Conservation (phyloP, 2,329 filamentous ascomycete genomes). For the Allantophomopsis cytisporea region DNA sequence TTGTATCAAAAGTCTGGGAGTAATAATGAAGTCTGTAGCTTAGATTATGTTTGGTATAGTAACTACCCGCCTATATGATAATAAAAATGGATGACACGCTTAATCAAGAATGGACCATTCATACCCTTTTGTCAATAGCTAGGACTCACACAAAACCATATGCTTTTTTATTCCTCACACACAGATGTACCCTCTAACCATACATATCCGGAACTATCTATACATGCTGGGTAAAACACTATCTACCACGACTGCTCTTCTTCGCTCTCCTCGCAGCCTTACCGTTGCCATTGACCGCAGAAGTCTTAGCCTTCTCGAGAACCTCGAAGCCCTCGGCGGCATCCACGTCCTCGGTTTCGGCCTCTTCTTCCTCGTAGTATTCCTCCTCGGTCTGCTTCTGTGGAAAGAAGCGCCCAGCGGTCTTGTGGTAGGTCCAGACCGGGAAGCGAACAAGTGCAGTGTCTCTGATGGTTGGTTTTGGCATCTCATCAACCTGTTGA, state of each 20-base stretch:
- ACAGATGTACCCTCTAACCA: too few species aligned
- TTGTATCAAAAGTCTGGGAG: too few species aligned
- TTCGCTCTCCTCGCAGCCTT: constrained; percentile 13
- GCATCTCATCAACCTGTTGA: constrained; percentile 64
- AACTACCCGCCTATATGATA: too few species aligned
- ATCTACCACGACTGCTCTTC: constrained; percentile 8
- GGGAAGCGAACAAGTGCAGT: constrained; percentile 76
- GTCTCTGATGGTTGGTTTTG: constrained; percentile 62
- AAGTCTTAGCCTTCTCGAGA: constrained; percentile 34
- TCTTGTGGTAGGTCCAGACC: constrained; percentile 51
- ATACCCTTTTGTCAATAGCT: too few species aligned
- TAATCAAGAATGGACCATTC: too few species aligned
- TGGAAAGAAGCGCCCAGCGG: constrained; percentile 34
- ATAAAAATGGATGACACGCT: too few species aligned
- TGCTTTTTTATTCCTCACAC: too few species aligned
- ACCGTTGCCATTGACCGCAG: constrained; percentile 13
- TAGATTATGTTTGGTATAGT: too few species aligned
- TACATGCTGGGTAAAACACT: too few species aligned
- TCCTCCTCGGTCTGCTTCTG: constrained; percentile 21
- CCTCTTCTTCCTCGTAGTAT: constrained; percentile 22
- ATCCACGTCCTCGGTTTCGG: constrained; percentile 29
- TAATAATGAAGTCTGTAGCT: too few species aligned
- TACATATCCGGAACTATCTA: too few species aligned
- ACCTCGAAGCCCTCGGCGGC: constrained; percentile 50
- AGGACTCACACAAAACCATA: too few species aligned